Evolutionary conservation across 768 basidiomycete genomes (phyloP).

Genomic region (Daedalea quercina): DNA sequence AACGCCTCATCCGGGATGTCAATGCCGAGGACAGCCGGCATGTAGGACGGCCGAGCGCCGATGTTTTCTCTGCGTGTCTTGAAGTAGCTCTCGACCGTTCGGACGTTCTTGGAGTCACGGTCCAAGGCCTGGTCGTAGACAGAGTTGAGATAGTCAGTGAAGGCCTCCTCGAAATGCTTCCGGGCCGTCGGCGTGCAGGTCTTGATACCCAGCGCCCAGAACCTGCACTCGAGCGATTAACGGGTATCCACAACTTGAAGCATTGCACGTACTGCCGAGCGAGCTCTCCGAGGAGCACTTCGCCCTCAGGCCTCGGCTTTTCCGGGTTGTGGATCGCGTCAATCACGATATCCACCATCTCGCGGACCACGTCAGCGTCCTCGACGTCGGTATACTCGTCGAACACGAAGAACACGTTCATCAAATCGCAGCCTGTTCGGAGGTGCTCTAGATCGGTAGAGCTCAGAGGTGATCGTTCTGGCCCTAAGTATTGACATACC

Average conservation of each 20-base stretch:
- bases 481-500: neutral
- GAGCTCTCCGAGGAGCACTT: conserved; percentile 18
- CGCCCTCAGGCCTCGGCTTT: conserved; percentile 14
- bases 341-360: conserved; percentile 15
- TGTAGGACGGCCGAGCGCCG: conserved; percentile 18
- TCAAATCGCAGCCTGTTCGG: conserved; percentile 15
- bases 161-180: conserved; percentile 16
- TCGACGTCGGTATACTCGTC: conserved; percentile 21
- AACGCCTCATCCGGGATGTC: conserved; percentile 56
- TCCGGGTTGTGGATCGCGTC: conserved; percentile 19
- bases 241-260: too few species aligned
- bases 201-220: conserved; percentile 2
- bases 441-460: conserved; percentile 1
- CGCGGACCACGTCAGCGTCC: conserved; percentile 4
- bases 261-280: conserved; percentile 14
- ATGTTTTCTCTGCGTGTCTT: conserved; percentile 18
- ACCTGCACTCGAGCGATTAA: too few species aligned
- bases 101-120: conserved; percentile 11
- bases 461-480: neutral
- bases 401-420: conserved; percentile 23
- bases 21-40: conserved; percentile 33
- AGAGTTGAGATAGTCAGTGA: conserved; percentile 16
- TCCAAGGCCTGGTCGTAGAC: conserved; percentile 20
- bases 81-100: conserved; percentile 18
- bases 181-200: conserved; percentile 7